phyloP scores from a whole-genome alignment of 2,329 filamentous ascomycete species.

The Fusarium floridanum region DNA sequence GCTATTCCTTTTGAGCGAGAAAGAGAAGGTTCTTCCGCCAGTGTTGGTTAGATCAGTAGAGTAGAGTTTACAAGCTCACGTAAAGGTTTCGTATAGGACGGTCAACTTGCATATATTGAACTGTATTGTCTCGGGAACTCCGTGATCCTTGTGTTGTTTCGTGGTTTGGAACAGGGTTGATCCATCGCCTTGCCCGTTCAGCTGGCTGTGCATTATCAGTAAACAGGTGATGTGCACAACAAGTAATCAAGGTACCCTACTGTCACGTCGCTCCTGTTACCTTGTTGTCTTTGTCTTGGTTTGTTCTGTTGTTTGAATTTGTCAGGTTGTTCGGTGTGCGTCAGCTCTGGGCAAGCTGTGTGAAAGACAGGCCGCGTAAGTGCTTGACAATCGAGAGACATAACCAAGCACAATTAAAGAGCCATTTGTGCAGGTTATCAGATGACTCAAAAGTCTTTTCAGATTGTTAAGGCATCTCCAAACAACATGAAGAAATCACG shows the following conservation, averaged over 20 bases:
- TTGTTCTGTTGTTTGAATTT: background rate
- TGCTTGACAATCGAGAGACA: background rate
- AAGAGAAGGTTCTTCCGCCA: background rate
- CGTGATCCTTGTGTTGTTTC: background rate
- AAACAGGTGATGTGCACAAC: background rate
- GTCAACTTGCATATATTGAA: background rate
- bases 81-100: background rate
- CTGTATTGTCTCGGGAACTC: background rate
- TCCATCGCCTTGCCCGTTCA: background rate
- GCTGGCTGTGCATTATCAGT: background rate
- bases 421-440: background rate
- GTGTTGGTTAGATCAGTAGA: background rate
- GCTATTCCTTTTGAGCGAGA: background rate
- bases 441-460: background rate
- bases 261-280: background rate
- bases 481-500: background rate
- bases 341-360: background rate
- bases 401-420: background rate
- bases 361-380: background rate
- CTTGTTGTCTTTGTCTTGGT: background rate
- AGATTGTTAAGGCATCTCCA: background rate
- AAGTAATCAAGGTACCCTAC: background rate
- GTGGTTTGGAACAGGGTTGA: background rate
- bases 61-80: background rate
- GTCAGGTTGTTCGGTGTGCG: background rate